phyloP scores from a whole-genome alignment of 176 grass and related monocot genomes.

The Dactylis glomerata region DNA sequence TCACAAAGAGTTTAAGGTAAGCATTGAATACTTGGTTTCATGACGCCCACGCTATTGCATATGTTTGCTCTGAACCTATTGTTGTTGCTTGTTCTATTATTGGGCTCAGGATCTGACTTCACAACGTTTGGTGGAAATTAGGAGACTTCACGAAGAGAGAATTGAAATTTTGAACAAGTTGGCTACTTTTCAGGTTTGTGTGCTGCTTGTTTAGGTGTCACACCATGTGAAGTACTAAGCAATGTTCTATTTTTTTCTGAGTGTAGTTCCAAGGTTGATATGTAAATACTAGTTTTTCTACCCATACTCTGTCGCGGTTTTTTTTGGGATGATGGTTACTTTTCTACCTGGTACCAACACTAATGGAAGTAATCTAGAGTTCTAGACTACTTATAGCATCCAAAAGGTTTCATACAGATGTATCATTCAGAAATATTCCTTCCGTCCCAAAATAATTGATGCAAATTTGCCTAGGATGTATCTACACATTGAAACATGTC shows the following conservation, averaged over 20 bases:
- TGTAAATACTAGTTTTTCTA: not conserved
- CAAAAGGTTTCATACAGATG: not conserved
- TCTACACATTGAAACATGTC: no score
- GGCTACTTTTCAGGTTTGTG: constrained; percentile 69
- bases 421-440: not conserved
- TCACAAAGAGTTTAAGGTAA: constrained; percentile 76
- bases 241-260: not conserved
- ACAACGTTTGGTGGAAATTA: constrained; percentile 67
- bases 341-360: not conserved
- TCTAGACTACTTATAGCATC: not conserved
- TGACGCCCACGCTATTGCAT: not conserved
- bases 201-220: not conserved
- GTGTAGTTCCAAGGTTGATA: not conserved
- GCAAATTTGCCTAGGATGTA: no score
- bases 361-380: not conserved
- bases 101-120: constrained; percentile 58
- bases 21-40: constrained; percentile 22
- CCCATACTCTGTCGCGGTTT: not conserved
- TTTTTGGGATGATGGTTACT: not conserved
- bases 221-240: not conserved
- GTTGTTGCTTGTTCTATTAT: not conserved
- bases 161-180: constrained; percentile 83
- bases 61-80: constrained; percentile 1
- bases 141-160: constrained; percentile 81
- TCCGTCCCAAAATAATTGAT: no score